A percentile compares a stretch with the other conserved stretches of the same genome.
Conservation (phyloP, 768 basidiomycete species). For the Piloderma croceum region DNA sequence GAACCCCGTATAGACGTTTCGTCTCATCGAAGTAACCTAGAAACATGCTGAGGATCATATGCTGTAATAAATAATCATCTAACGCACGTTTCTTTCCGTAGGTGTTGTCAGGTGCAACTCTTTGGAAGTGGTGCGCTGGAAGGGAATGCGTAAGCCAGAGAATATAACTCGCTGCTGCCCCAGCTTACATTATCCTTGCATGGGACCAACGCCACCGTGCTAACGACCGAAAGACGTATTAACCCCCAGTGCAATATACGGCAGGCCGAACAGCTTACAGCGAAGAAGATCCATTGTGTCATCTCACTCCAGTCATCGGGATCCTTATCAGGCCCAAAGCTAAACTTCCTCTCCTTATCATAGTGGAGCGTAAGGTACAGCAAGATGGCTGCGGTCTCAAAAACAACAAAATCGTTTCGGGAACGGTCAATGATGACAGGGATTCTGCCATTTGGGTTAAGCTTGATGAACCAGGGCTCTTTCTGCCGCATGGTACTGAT, state of each 20-base stretch:
- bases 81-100: conserved; percentile 32
- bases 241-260: too few relatives aligned
- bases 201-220: conserved; percentile 32
- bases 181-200: conserved; percentile 27
- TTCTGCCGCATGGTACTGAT: conserved; percentile 18
- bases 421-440: conserved; percentile 29
- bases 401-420: conserved; percentile 27
- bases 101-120: conserved; percentile 28
- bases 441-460: conserved; percentile 40
- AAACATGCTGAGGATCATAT: conserved; percentile 5
- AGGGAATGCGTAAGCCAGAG: not conserved
- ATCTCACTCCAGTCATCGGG: conserved; percentile 24
- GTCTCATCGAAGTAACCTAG: conserved; percentile 43
- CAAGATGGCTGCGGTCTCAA: conserved; percentile 43
- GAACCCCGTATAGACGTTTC: conserved; percentile 40
- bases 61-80: conserved; percentile 7
- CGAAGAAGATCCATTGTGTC: conserved; percentile 46
- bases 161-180: not conserved
- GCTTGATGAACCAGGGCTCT: conserved; percentile 30
- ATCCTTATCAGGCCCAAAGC: conserved; percentile 1
- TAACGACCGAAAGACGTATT: too few relatives aligned
- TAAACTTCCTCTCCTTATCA: conserved; percentile 37
- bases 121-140: conserved; percentile 33
- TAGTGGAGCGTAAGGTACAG: conserved; percentile 39
- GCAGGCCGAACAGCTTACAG: conserved; percentile 10